phyloP scores from a whole-genome alignment of 495 filamentous ascomycete genomes.

The Beverwykella pulmonaria region DNA sequence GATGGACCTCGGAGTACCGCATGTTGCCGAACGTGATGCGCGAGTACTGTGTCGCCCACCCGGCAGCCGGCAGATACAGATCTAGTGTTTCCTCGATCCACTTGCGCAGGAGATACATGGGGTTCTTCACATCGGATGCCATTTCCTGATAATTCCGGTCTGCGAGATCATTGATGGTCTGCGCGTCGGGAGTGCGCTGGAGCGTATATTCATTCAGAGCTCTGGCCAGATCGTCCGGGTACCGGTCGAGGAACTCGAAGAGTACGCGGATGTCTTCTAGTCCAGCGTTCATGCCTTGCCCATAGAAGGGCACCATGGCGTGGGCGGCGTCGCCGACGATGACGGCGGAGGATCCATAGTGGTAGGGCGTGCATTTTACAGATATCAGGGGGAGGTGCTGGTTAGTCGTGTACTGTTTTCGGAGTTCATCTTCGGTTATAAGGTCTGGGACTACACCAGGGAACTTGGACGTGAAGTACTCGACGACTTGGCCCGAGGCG shows the following conservation, averaged over 20 bases:
- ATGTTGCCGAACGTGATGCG: conserved; percentile 91
- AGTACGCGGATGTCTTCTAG: conserved; percentile 54
- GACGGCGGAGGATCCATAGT: conserved; percentile 74
- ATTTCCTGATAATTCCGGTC: conserved; percentile 93
- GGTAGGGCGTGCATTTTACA: conserved; percentile 88
- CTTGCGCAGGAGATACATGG: conserved; percentile 77
- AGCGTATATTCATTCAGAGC: conserved; percentile 76
- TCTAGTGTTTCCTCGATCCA: conserved; percentile 80
- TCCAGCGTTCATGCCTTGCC: conserved; percentile 52
- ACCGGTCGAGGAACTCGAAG: conserved; percentile 63
- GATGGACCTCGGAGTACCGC: conserved; percentile 80
- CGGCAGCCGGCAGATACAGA: conserved; percentile 71
- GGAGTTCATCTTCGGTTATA: conserved; percentile 68
- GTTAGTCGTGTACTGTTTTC: conserved; percentile 71
- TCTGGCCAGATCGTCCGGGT: conserved; percentile 51
- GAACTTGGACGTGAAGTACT: conserved; percentile 79
- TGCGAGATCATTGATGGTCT: conserved; percentile 91
- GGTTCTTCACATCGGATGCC: conserved; percentile 76
- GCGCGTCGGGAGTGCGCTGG: conserved; percentile 72
- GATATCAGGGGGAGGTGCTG: conserved; percentile 89
- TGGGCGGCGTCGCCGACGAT: conserved; percentile 94
- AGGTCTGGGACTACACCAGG: conserved; percentile 83
- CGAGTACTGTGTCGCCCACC: conserved; percentile 92
- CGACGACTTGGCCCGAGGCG: conserved; percentile 56
- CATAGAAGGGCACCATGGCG: conserved; percentile 81